Evolutionary conservation across 2,329 filamentous ascomycete species (phyloP), one percentile per base, ranked within the genome.

Genomic region (Coniochaeta ligniaria): DNA sequence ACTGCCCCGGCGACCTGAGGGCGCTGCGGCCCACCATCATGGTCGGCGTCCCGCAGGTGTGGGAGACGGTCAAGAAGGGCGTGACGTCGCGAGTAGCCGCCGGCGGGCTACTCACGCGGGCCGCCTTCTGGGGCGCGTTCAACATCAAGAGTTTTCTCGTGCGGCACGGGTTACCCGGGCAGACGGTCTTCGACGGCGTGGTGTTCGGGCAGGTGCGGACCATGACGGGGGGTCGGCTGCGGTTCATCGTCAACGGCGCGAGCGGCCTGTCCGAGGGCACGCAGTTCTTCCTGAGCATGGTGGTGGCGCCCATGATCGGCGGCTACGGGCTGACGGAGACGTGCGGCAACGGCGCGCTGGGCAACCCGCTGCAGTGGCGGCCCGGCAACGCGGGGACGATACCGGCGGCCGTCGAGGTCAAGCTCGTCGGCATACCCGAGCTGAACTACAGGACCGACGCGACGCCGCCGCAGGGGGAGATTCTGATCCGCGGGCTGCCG

Each of bases 291-390:
- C 83, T 98, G 70, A 96, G 92, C 47, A 84, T 97, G 77, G 90
- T 93, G 52, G 86, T 99, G 59, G 92, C 92, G 24, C 95, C 95
- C 33, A 96, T 99, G 94, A 87, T 99, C 67, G 85, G 83, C 65
- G 95, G 95, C 12, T 99, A 99, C 72, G 95, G 95, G 63, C 79
- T 99, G 66, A 99, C 95, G 1, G 95, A 99, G 77, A 98, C 95
- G 2, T 87, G 87, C 65, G 92, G 90, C 66, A 92, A 90, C 79
- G 91, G 90, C 61, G 84, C 88, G n/a, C 76, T 95, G 45, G 90
- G 89, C 74, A 91, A 92, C 68, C 94, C 95, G 0, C 78, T 95
- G 66, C 87, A 94, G 66, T 98, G 90, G 87, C 91, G 90, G 12
- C 83, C 90, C 60, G 76, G 82, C 31, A 83, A 91, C 24, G 85